Percentiles rank a stretch among this genome's conserved stretches.
These are phyloP conservation scores for Didymellaceae sp. DNA, from an alignment of 2,329 filamentous ascomycete species.

Conservation along the genomic window DNA sequence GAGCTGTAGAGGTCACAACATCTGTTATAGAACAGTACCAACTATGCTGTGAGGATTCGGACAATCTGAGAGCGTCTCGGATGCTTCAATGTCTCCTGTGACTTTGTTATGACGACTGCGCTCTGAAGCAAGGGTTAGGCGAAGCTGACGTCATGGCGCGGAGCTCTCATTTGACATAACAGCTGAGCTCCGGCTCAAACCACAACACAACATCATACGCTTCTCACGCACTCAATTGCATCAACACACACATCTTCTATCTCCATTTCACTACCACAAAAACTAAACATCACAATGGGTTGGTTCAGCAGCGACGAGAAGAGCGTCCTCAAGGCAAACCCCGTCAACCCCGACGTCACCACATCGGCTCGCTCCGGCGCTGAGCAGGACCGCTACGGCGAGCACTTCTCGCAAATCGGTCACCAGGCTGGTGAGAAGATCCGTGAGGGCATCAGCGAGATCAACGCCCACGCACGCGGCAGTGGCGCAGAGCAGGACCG, in stretches of 20 bases:
- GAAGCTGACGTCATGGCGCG: slow-evolving; percentile 12
- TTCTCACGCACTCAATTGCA: slow-evolving; percentile 1
- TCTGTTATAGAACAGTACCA: too few species aligned
- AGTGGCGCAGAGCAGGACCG: slow-evolving; percentile 45
- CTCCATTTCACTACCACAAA: neutral
- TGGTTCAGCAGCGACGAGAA: slow-evolving; percentile 35
- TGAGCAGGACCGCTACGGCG: slow-evolving; percentile 42
- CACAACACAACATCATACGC: slow-evolving; percentile 2
- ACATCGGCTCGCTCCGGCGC: slow-evolving; percentile 37
- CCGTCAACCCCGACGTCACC: slow-evolving; percentile 33
- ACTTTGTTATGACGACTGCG: slow-evolving; percentile 12
- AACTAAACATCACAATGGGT: slow-evolving; percentile 30
- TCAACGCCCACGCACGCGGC: slow-evolving; percentile 29
- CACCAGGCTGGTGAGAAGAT: slow-evolving; percentile 30
- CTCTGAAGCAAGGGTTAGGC: slow-evolving; percentile 16
- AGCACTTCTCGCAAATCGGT: slow-evolving; percentile 34
- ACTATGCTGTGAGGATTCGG: too few species aligned
- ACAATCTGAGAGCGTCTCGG: too few species aligned
- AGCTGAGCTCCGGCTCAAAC: slow-evolving; percentile 8
- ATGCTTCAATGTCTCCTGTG: too few species aligned
- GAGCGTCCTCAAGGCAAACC: slow-evolving; percentile 23
- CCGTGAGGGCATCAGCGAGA: slow-evolving; percentile 27
- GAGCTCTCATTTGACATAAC: slow-evolving; percentile 5
- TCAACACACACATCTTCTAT: neutral
- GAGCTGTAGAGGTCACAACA: too few species aligned